phyloP scores from a whole-genome alignment of 768 basidiomycete genomes.

The Russula ochroleuca region DNA sequence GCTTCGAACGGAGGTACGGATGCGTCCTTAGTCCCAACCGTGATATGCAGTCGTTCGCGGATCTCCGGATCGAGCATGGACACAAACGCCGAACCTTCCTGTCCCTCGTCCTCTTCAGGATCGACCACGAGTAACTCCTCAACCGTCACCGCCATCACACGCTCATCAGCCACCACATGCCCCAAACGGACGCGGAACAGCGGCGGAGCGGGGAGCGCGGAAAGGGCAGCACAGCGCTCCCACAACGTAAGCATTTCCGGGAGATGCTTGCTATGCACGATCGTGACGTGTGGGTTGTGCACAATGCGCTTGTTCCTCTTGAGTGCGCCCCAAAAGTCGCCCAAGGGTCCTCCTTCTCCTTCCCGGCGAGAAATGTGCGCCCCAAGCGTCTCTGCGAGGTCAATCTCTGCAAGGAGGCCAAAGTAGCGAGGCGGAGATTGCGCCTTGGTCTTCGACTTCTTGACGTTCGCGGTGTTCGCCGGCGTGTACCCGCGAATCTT shows the following conservation, averaged over 20 bases:
- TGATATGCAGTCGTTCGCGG: slow-evolving; percentile 66
- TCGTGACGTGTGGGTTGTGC: slow-evolving; percentile 74
- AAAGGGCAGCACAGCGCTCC: slow-evolving; percentile 48
- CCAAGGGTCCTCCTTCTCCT: slow-evolving; percentile 31
- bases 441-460: slow-evolving; percentile 28
- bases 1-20: slow-evolving; percentile 65
- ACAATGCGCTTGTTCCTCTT: slow-evolving; percentile 46
- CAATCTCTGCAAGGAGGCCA: slow-evolving; percentile 70
- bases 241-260: slow-evolving; percentile 40
- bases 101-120: slow-evolving; percentile 33
- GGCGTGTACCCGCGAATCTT: slow-evolving; percentile 42
- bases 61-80: slow-evolving; percentile 45
- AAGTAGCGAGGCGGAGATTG: slow-evolving; percentile 59
- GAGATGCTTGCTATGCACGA: slow-evolving; percentile 65
- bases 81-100: slow-evolving; percentile 47
- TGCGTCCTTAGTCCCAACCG: slow-evolving; percentile 65
- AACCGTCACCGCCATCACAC: slow-evolving; percentile 78
- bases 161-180: slow-evolving; percentile 65
- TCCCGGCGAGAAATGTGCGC: slow-evolving; percentile 39
- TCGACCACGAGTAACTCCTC: slow-evolving; percentile 47
- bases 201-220: slow-evolving; percentile 40
- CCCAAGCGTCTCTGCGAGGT: slow-evolving; percentile 49
- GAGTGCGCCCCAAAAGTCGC: slow-evolving; percentile 48
- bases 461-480: slow-evolving; percentile 34
- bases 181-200: slow-evolving; percentile 59